Evolutionary conservation across 164 flowering plant species (phyloP), one percentile per base, ranked within the genome.

Genomic region (Paratinospora sagittata): DNA sequence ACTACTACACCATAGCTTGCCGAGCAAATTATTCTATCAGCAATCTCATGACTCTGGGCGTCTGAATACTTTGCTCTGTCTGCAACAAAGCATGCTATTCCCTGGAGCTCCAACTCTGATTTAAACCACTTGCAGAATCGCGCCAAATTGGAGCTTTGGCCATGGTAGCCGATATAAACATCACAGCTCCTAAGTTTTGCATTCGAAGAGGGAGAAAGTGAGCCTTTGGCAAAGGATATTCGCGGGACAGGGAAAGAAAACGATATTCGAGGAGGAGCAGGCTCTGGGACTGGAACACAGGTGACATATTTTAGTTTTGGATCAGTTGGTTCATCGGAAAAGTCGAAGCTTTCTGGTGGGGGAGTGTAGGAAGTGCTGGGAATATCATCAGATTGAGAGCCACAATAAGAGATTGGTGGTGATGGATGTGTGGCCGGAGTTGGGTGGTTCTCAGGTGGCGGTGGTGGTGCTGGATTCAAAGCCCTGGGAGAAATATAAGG

Each of bases 291-390:
- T 8, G 85, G 82, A 43, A 82, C 79, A 72, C 83, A 78, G 37
- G 83, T 76, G 34, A 87, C 78, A 64, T 81, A 82, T 72, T 82
- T 86, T 72, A 79, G 82, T 75, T 83, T 85, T 6, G 81, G 78
- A 49, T 84, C 85, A 27, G 75, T 10, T 33, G 82, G 83, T 69
- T 85, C 87, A 72, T 85, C 90, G 0, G 89, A 85, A 70, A 76
- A 87, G 72, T 89, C 93, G 57, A 78, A 82, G 27, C 76, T 82
- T 79, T 91, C 92, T 0, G 90, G 87, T 2, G 95, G 92, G n/a
- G 97, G 97, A 70, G 98, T 91, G 85, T 89, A 90, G 72, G 98
- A 93, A 68, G 90, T 84, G 82, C 96, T 89, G 0, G 98, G 96
- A 6, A 91, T 78, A 81, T 91, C 96, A 11, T 93, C 97, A 7